Evolutionary conservation across 1,139 yeast genomes (phyloP).

Genomic region (Yamadazyma aaseri): DNA sequence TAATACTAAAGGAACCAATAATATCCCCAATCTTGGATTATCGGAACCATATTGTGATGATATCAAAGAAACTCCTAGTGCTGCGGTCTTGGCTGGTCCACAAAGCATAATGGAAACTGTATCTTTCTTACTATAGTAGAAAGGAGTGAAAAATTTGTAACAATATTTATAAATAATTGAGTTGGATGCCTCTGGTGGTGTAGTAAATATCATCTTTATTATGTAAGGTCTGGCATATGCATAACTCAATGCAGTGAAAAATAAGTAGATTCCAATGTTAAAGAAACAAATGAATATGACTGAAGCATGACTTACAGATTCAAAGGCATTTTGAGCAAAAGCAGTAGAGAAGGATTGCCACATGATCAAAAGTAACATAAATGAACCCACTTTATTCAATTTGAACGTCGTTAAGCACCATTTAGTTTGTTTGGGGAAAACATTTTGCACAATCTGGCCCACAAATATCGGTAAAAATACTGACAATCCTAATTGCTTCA

Average conservation of each 20-base stretch:
- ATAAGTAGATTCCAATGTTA: conserved; percentile 72
- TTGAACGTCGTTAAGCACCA: conserved; percentile 59
- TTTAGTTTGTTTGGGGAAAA: conserved; percentile 62
- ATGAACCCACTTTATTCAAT: conserved; percentile 70
- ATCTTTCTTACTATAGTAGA: conserved; percentile 67
- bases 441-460: conserved; percentile 79
- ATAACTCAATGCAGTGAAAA: conserved; percentile 66
- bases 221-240: conserved; percentile 61
- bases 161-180: conserved; percentile 39
- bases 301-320: conserved; percentile 64
- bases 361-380: conserved; percentile 77
- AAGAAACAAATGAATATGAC: conserved; percentile 76
- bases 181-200: conserved; percentile 46
- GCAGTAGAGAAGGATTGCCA: conserved; percentile 88
- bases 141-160: conserved; percentile 54
- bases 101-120: conserved; percentile 80
- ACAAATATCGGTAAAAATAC: conserved; percentile 83
- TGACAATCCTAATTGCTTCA: conserved; percentile 82
- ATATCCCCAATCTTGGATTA: conserved; percentile 61
- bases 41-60: conserved; percentile 75
- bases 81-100: conserved; percentile 93
- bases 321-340: conserved; percentile 76
- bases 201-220: conserved; percentile 40
- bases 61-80: conserved; percentile 79
- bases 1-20: conserved; percentile 77